Evolutionary conservation across 2,329 filamentous ascomycete species (phyloP).

Genomic region (Domatiomyces catenatus): DNA sequence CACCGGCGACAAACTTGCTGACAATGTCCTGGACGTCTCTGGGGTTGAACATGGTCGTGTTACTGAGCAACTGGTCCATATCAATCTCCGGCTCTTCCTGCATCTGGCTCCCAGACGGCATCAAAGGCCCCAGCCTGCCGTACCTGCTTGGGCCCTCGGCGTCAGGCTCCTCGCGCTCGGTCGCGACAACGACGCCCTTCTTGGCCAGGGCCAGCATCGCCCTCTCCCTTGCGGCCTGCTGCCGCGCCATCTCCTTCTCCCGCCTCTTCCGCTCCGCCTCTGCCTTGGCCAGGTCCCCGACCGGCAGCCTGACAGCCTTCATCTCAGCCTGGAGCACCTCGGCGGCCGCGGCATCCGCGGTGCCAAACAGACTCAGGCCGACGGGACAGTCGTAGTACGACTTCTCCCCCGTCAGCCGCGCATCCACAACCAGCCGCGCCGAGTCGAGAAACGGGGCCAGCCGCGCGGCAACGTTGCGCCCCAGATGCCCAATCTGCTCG

Average conservation of each 20-base stretch:
- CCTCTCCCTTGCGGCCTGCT: slow-evolving; percentile 22
- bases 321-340: slow-evolving; percentile 45
- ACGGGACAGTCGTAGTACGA: slow-evolving; percentile 58
- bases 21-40: slow-evolving; percentile 48
- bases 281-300: slow-evolving; percentile 35
- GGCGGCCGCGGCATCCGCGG: slow-evolving; percentile 39
- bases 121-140: slow-evolving; percentile 21
- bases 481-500: slow-evolving; percentile 64
- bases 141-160: slow-evolving; percentile 17
- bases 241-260: slow-evolving; percentile 39
- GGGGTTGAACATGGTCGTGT: slow-evolving; percentile 39
- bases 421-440: slow-evolving; percentile 50
- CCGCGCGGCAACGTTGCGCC: slow-evolving; percentile 50
- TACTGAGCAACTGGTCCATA: slow-evolving; percentile 51
- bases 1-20: slow-evolving; percentile 55
- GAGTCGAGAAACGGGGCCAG: slow-evolving; percentile 45
- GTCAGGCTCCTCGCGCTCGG: not conserved
- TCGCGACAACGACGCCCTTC: slow-evolving; percentile 10
- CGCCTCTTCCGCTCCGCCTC: slow-evolving; percentile 40
- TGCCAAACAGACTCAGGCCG: slow-evolving; percentile 53
- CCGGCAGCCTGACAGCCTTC: slow-evolving; percentile 48
- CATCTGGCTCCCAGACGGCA: slow-evolving; percentile 6
- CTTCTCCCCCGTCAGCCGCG: slow-evolving; percentile 51
- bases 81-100: slow-evolving; percentile 13
- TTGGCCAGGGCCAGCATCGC: slow-evolving; percentile 7